These are phyloP conservation scores for Phytophthora ohioensis DNA, from an alignment of 352 stramenopile genomes.

Conservation along the genomic window DNA sequence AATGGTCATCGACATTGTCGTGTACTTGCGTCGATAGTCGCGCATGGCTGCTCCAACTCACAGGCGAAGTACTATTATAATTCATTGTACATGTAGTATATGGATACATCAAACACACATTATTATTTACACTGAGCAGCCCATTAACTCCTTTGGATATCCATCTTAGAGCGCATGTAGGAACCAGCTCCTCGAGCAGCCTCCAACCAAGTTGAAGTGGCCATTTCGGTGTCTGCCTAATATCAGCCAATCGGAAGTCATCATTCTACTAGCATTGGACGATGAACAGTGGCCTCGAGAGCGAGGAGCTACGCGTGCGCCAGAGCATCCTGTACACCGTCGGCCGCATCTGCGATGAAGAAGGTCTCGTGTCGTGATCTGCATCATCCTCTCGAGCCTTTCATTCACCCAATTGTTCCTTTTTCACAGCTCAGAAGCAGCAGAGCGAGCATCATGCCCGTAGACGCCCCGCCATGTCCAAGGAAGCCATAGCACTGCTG, in stretches of 20 bases:
- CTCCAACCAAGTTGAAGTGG: conserved; percentile 13
- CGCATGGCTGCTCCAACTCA: too few species aligned
- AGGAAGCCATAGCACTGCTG: conserved; percentile 72
- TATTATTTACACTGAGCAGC: too few species aligned
- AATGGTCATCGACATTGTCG: too few species aligned
- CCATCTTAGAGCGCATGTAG: too few species aligned
- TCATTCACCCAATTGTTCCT: neutral
- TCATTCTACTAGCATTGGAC: neutral
- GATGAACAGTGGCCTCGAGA: conserved; percentile 32
- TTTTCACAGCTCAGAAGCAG: conserved; percentile 56
- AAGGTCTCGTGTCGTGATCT: conserved; percentile 40
- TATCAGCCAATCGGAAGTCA: conserved; percentile 8
- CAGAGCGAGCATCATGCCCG: conserved; percentile 54
- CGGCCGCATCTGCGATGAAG: conserved; percentile 71
- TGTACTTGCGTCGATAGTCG: too few species aligned
- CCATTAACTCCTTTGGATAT: too few species aligned
- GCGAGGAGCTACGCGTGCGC: conserved; percentile 76
- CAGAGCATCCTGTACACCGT: conserved; percentile 76
- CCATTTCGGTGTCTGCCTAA: neutral
- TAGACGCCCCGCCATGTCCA: conserved; percentile 55
- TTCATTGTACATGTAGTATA: too few species aligned
- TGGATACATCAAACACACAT: too few species aligned
- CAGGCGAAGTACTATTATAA: too few species aligned
- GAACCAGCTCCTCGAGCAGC: neutral
- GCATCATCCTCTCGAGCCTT: neutral